Percentiles rank a stretch among this genome's conserved stretches.
Evolutionary conservation across 306 rosid genomes (phyloP).

Genomic region (Pterocarpus santalinus): DNA sequence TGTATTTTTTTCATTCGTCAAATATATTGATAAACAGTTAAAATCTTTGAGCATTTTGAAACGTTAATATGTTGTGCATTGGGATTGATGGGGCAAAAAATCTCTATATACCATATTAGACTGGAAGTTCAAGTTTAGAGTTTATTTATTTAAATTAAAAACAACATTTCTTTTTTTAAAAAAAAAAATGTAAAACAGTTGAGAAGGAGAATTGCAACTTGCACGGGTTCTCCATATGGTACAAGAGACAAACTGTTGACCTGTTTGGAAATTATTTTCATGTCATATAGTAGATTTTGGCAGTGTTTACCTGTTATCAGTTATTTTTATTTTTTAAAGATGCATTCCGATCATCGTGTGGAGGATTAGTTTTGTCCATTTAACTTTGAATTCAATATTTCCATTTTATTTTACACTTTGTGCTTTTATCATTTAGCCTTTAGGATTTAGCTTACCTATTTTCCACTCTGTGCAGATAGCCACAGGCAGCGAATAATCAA

Average conservation of each 20-base stretch:
- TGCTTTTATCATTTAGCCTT: conserved; percentile 12
- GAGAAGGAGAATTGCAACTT: neutral
- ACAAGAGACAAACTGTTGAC: no score
- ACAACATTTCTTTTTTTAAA: no score
- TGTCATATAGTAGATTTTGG: no score
- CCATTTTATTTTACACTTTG: neutral
- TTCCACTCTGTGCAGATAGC: conserved; percentile 62
- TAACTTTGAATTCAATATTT: no score
- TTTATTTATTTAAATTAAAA: neutral
- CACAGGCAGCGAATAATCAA: conserved; percentile 80
- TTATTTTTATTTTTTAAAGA: no score
- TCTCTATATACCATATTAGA: neutral
- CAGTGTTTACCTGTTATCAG: no score
- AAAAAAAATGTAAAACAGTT: neutral
- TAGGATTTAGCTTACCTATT: conserved; percentile 4
- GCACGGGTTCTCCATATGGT: no score
- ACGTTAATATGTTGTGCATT: neutral
- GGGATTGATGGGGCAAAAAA: neutral
- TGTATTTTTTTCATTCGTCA: neutral
- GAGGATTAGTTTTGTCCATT: no score
- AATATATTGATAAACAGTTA: conserved; percentile 10
- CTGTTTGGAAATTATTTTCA: no score
- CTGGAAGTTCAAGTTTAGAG: neutral
- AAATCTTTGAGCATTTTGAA: neutral
- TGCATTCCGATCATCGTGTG: no score